Evolutionary conservation across 73 alveolate genomes (phyloP).

Genomic region (Paramecium primaurelia): DNA sequence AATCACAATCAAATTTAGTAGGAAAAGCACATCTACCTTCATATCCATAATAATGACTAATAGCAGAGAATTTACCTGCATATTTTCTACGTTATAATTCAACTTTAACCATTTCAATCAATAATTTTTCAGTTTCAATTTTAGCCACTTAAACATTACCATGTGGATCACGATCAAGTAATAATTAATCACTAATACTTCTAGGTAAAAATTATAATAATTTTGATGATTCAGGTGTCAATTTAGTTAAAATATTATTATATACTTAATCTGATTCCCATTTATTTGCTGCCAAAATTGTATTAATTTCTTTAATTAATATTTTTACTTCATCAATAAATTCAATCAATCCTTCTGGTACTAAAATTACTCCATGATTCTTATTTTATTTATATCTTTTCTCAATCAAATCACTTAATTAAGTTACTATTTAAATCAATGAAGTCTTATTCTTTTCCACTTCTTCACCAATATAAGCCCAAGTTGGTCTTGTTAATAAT

Average conservation of each 20-base stretch:
- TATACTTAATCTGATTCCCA: constrained; percentile 61
- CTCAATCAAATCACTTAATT: constrained; percentile 76
- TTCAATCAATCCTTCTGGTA: constrained; percentile 99
- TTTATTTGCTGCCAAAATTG: not conserved
- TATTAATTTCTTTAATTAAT: constrained; percentile 56
- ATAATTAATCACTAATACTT: constrained; percentile 89
- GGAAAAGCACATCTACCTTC: constrained; percentile 99
- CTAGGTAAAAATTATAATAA: constrained; percentile 84
- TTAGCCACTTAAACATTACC: constrained; percentile 95
- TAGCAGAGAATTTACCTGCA: constrained; percentile 77
- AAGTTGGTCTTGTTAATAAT: not conserved
- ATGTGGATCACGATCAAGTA: constrained; percentile 98
- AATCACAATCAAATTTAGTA: constrained; percentile 92
- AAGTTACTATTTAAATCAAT: constrained; percentile 74
- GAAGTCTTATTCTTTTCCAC: constrained; percentile 77
- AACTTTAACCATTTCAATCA: constrained; percentile 82
- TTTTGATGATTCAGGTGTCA: constrained; percentile 6
- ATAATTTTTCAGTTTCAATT: constrained; percentile 96
- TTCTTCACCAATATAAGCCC: constrained; percentile 77
- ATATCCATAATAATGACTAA: constrained; percentile 92
- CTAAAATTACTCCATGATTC: constrained; percentile 94
- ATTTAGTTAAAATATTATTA: constrained; percentile 56
- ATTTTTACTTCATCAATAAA: constrained; percentile 85
- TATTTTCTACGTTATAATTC: constrained; percentile 84
- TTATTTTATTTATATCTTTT: constrained; percentile 52